Base-by-base conservation (phyloP, 192 early-diverging fungal genomes). In the Backusella parvicylindrica region DNA sequence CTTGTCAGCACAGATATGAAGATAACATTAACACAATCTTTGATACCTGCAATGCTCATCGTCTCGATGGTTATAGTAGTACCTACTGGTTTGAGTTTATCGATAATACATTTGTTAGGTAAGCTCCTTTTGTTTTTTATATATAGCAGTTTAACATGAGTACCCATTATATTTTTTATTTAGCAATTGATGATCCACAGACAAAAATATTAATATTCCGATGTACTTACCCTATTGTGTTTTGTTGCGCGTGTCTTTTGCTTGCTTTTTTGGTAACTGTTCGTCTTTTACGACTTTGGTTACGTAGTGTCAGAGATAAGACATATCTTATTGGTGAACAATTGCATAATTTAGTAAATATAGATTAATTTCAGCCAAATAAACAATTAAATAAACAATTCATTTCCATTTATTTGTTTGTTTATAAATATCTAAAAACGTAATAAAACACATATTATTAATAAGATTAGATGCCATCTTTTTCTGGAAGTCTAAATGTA, bases 271-370 rank as follows among this genome's bases (percentile, higher is more conserved):
- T 47, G 16, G 30, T 33, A 33, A 33, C 35, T 9, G 26, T 77
- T 36, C 40, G 70, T 8, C 47, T 77, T 4, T 37, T 53, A 23
- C 33, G 37, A 40, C 65, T 78, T 7, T 97, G 95, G 95, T 89
- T 91, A 70, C 87, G 91, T 23, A 76, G 85, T 68, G 87, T 96
- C 7, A 84, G 91, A 8, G 95, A 98, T 47, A 92, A 93, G 37
- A 86, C 89, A 72, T 98, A 93, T 72, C 81, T 95, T 30, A 91
- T 96, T 40, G 97, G 97, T 3, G 84, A 88, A 37, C 84, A 83
- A 72, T 84, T 98, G 72, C 94, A 95, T 76, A 98, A 98, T 79
- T 70, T 96, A 47, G 43, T 66, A 26, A 63, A 72, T 26, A 68
- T 23, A 41, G 28, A 37, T 3, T 40, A 23, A n/a, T 40, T 26